Evolutionary conservation across 2,329 filamentous ascomycete species (phyloP).

Genomic region (Fusarium lateritium): DNA sequence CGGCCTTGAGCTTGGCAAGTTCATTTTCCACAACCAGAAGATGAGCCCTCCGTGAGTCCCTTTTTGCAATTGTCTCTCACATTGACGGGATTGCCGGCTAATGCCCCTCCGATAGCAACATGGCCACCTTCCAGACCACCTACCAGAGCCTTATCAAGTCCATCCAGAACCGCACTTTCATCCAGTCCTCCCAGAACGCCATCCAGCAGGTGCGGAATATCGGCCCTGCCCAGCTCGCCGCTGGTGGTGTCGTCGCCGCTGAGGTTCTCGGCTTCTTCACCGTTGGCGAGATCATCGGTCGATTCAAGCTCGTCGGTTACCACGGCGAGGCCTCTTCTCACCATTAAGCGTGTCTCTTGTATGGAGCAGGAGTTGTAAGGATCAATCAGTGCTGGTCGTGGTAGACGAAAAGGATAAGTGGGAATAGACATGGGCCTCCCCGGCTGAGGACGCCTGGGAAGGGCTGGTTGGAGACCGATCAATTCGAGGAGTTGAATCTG

Average conservation of each 20-base stretch:
- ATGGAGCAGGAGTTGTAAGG: conserved; percentile 29
- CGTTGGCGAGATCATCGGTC: conserved; percentile 95
- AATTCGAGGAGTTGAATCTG: conserved; percentile 40
- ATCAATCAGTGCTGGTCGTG: conserved; percentile 31
- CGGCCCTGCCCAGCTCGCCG: conserved; percentile 77
- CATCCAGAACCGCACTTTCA: conserved; percentile 74
- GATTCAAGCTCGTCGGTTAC: conserved; percentile 96
- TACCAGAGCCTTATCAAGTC: conserved; percentile 82
- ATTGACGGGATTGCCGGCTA: conserved; percentile 24
- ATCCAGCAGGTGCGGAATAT: conserved; percentile 76
- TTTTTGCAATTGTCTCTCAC: conserved; percentile 21
- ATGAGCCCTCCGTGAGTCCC: conserved; percentile 92
- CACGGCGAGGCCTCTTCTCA: conserved; percentile 76
- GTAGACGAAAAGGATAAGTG: conserved; percentile 42
- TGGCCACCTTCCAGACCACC: conserved; percentile 88
- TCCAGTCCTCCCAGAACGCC: conserved; percentile 70
- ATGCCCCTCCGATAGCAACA: conserved; percentile 67
- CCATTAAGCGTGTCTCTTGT: conserved; percentile 62
- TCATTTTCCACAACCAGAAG: conserved; percentile 88
- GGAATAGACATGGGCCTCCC: conserved; percentile 45
- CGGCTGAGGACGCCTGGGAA: conserved; percentile 36
- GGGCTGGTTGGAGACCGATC: conserved; percentile 45
- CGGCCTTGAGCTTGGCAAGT: conserved; percentile 86
- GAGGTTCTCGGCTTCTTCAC: conserved; percentile 98
- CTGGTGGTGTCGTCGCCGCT: conserved; percentile 83